These are phyloP conservation scores for Cryptosporidium bovis DNA, from an alignment of 169 alveolate genomes.

Conservation along the genomic window DNA sequence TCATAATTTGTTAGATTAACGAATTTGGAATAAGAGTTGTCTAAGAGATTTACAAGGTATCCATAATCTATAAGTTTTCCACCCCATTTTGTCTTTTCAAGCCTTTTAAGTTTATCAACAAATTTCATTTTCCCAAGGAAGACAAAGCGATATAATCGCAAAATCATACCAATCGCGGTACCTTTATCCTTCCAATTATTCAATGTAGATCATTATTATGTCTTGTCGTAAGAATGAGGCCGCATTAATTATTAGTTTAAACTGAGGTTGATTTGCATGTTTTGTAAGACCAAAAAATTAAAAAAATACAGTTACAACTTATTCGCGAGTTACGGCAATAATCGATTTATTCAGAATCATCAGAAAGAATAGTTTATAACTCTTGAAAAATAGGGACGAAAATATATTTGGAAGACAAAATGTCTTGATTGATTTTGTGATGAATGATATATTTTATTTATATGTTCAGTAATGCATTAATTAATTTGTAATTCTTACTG, in stretches of 20 bases:
- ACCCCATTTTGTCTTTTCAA: slow-evolving; percentile 78
- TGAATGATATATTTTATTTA: neutral
- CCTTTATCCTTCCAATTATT: slow-evolving; percentile 10
- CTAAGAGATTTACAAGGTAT: slow-evolving; percentile 33
- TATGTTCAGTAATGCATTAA: neutral
- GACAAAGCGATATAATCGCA: slow-evolving; percentile 26
- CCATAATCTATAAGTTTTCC: slow-evolving; percentile 75
- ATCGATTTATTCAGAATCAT: too few relatives aligned
- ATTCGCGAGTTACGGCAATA: too few relatives aligned
- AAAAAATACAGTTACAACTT: too few relatives aligned
- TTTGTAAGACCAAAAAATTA: too few relatives aligned
- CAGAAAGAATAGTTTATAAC: too few relatives aligned
- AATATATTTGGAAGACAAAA: too few relatives aligned
- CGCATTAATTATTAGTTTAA: too few relatives aligned
- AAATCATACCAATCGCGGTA: slow-evolving; percentile 32
- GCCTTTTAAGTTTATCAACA: slow-evolving; percentile 75
- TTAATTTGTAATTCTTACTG: neutral
- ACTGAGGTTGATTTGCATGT: too few relatives aligned
- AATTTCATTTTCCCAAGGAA: slow-evolving; percentile 76
- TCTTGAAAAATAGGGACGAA: too few relatives aligned
- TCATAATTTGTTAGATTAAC: slow-evolving; percentile 57
- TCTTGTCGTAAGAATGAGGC: slow-evolving; percentile 1
- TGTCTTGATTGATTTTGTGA: neutral
- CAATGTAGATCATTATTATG: slow-evolving; percentile 1
- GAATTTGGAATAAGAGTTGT: slow-evolving; percentile 23